Evolutionary conservation across 768 basidiomycete genomes (phyloP).

Genomic region (Boletus edulis): DNA sequence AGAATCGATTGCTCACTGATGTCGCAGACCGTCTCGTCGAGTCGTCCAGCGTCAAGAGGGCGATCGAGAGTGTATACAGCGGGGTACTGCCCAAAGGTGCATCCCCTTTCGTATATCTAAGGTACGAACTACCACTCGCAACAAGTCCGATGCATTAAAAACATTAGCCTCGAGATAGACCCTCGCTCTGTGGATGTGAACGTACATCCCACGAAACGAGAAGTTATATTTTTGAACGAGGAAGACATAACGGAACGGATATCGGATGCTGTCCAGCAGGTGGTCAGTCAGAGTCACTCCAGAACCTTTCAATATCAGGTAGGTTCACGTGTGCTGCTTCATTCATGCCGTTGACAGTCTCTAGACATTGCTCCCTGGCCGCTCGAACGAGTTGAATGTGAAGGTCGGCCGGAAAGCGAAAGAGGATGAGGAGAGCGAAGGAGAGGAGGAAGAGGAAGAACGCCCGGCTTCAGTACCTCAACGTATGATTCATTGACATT

Average conservation of each 20-base stretch:
- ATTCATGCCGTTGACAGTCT: background rate
- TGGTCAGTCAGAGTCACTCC: conserved; percentile 64
- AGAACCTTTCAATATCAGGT: conserved; percentile 75
- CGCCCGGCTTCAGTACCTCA: conserved; percentile 23
- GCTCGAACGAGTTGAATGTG: conserved; percentile 33
- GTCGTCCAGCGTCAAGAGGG: conserved; percentile 79
- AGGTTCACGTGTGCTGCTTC: background rate
- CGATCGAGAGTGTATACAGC: conserved; percentile 83
- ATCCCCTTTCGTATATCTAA: conserved; percentile 90
- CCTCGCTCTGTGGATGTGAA: conserved; percentile 93
- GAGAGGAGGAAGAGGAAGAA: conserved; percentile 32
- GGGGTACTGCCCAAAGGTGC: conserved; percentile 86
- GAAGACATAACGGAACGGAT: conserved; percentile 80
- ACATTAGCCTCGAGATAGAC: conserved; percentile 70
- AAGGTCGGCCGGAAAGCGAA: conserved; percentile 33
- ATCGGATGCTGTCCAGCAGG: conserved; percentile 67
- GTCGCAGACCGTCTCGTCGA: conserved; percentile 86
- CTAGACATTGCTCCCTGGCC: conserved; percentile 62
- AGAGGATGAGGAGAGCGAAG: conserved; percentile 36
- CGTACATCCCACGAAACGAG: conserved; percentile 96
- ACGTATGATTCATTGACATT: conserved; percentile 15
- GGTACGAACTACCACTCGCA: conserved; percentile 44
- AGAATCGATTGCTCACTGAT: background rate
- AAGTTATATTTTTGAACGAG: conserved; percentile 93
- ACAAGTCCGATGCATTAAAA: background rate